phyloP scores from a whole-genome alignment of 2,329 filamentous ascomycete genomes.

The Coniella vitis region DNA sequence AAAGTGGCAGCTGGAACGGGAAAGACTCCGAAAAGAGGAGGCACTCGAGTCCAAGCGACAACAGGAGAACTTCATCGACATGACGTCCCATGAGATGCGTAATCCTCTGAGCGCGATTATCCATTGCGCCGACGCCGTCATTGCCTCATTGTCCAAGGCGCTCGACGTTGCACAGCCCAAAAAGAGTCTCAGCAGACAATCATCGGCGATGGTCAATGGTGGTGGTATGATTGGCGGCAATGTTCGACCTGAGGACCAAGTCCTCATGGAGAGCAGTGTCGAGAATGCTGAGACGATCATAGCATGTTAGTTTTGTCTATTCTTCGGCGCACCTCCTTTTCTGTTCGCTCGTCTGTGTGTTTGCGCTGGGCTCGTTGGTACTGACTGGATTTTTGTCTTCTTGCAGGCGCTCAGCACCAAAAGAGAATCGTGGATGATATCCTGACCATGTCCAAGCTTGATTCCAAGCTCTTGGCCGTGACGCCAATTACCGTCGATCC shows the following conservation, averaged over 20 bases:
- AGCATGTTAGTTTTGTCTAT: constrained; percentile 40
- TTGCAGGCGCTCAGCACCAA: constrained; percentile 58
- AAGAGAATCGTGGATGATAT: constrained; percentile 72
- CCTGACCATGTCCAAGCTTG: constrained; percentile 67
- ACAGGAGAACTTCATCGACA: constrained; percentile 78
- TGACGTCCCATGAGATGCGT: constrained; percentile 65
- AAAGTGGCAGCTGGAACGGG: constrained; percentile 44
- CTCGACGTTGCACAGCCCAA: constrained; percentile 29
- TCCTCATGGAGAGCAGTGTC: constrained; percentile 51
- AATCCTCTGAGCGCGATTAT: constrained; percentile 69
- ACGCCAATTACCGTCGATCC: constrained; percentile 66
- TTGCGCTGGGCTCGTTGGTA: background rate
- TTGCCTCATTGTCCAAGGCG: constrained; percentile 39
- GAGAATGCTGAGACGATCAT: constrained; percentile 73
- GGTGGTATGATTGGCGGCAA: constrained; percentile 17
- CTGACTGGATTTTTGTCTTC: background rate
- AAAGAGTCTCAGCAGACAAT: constrained; percentile 25
- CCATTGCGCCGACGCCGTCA: constrained; percentile 67
- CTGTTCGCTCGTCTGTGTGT: background rate
- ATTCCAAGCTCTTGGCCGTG: constrained; percentile 66
- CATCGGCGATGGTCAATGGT: background rate
- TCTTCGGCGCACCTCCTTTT: background rate
- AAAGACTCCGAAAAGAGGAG: constrained; percentile 44
- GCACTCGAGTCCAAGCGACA: constrained; percentile 56
- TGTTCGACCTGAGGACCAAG: constrained; percentile 20